Conservation (phyloP, 345 rosid species). For the Aethionema arabicum region DNA sequence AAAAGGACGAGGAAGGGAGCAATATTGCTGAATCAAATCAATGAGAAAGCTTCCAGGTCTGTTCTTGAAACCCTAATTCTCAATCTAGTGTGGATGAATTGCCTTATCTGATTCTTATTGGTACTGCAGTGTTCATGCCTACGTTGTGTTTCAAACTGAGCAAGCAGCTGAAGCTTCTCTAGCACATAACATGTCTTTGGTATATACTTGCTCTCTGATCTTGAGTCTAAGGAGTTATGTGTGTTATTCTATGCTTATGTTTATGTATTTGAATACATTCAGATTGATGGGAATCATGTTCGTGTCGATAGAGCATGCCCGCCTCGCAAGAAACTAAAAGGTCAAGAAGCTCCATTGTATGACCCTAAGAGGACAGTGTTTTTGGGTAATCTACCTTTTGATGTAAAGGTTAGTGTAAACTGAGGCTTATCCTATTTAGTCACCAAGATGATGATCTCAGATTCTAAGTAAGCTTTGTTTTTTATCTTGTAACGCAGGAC, state of each 20-base stretch:
- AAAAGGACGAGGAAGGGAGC: constrained; percentile 91
- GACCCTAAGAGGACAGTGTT: constrained; percentile 85
- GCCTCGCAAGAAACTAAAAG: constrained; percentile 87
- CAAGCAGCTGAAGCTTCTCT: constrained; percentile 80
- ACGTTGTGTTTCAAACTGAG: constrained; percentile 79
- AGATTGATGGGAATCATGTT: constrained; percentile 88
- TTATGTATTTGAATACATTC: constrained; percentile 11
- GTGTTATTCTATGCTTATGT: constrained; percentile 3
- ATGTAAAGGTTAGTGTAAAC: constrained; percentile 68
- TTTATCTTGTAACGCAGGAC: constrained; percentile 47
- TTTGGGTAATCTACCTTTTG: constrained; percentile 93
- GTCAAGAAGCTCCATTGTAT: constrained; percentile 53
- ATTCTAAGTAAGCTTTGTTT: constrained; percentile 2
- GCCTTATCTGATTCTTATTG: background rate
- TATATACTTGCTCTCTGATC: constrained; percentile 33
- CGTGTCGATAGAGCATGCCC: constrained; percentile 98
- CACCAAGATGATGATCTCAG: background rate
- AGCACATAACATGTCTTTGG: constrained; percentile 89
- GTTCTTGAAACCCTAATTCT: background rate
- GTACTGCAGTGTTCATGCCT: constrained; percentile 81
- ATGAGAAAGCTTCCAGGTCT: constrained; percentile 80
- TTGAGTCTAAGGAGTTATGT: constrained; percentile 12
- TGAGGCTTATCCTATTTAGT: background rate
- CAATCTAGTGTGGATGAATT: background rate
- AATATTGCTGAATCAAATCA: constrained; percentile 61